A percentile compares a stretch with the other conserved stretches of the same genome.
Conservation (phyloP, 208 protist genomes). For the Wallacemonas collosoma region DNA sequence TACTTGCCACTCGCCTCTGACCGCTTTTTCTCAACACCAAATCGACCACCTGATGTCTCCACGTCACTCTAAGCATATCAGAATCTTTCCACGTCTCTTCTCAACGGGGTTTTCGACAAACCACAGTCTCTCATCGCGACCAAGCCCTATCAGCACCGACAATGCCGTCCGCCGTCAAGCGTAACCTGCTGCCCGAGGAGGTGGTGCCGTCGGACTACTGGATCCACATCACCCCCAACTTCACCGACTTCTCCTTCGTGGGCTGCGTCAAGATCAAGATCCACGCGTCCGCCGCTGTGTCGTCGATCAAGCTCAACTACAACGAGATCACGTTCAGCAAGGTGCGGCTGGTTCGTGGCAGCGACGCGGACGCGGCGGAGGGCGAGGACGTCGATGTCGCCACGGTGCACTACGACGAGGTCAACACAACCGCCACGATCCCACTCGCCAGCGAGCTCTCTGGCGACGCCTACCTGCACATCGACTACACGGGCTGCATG, state of each 20-base stretch:
- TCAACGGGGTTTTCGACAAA: no score
- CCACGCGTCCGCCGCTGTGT: constrained; percentile 21
- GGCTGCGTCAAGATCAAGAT: constrained; percentile 68
- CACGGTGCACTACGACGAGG: constrained; percentile 37
- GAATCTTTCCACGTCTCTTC: no score
- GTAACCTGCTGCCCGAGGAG: constrained; percentile 55
- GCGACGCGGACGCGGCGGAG: constrained; percentile 8
- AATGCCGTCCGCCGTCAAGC: constrained; percentile 19
- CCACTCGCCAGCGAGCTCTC: constrained; percentile 19
- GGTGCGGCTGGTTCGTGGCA: constrained; percentile 28
- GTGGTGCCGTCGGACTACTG: constrained; percentile 64
- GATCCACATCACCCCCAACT: constrained; percentile 55
- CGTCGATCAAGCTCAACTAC: constrained; percentile 64
- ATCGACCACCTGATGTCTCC: no score
- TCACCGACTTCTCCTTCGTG: constrained; percentile 62
- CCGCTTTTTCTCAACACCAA: no score
- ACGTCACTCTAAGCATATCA: no score
- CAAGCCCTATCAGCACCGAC: not conserved
- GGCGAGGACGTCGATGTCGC: constrained; percentile 14
- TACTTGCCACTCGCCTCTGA: no score
- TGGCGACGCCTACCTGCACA: constrained; percentile 21
- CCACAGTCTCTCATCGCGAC: no score
- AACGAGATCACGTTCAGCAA: constrained; percentile 54
- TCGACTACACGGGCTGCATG: constrained; percentile 90
- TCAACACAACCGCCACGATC: constrained; percentile 42